Conservation (phyloP, 139 green algal species). For the Ettlia oleoabundans region DNA sequence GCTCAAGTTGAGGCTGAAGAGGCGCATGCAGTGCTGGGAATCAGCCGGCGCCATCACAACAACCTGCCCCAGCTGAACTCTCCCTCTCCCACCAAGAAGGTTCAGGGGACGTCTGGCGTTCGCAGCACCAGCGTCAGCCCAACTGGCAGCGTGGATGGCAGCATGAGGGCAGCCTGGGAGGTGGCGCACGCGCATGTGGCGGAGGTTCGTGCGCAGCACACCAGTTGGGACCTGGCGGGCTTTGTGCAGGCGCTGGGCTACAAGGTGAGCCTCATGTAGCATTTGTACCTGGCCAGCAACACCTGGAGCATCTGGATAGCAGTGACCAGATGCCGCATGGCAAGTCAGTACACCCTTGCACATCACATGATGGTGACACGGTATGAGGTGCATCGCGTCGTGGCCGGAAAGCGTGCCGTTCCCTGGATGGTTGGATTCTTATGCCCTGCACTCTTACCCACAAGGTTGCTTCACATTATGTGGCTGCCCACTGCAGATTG, state of each 20-base stretch:
- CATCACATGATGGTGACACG: too few species aligned
- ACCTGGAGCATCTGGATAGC: too few species aligned
- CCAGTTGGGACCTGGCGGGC: constrained; percentile 22
- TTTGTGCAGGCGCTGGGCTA: constrained; percentile 22
- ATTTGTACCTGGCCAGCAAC: not conserved
- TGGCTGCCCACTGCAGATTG: constrained; percentile 10
- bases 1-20: not conserved
- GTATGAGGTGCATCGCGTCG: too few species aligned
- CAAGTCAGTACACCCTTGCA: too few species aligned
- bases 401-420: too few species aligned
- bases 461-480: too few species aligned
- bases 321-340: too few species aligned
- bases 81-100: not conserved
- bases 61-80: constrained; percentile 1
- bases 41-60: constrained; percentile 5
- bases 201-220: constrained; percentile 4
- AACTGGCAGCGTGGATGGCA: not conserved
- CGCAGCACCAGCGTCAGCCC: not conserved
- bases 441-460: too few species aligned
- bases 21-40: not conserved
- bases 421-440: too few species aligned
- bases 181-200: constrained; percentile 2
- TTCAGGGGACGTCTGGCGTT: too few species aligned
- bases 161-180: too few species aligned
- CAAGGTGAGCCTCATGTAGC: not conserved